Percentiles rank a stretch among this genome's conserved stretches.
phyloP scores from a whole-genome alignment of 2,329 filamentous ascomycete genomes.

The Rachicladosporium sp. region DNA sequence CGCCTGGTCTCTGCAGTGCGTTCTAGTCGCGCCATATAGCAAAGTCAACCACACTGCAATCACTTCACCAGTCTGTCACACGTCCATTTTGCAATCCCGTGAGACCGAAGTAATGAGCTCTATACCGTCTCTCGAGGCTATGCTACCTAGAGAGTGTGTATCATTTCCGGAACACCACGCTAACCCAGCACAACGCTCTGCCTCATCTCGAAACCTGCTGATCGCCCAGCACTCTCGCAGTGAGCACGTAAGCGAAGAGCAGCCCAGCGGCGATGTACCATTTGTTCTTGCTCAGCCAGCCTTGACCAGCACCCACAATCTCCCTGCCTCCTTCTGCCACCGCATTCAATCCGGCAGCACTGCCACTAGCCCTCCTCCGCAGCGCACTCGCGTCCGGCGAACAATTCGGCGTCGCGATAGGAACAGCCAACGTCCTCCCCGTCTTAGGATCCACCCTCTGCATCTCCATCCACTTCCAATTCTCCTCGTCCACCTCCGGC shows the following conservation, averaged over 20 bases:
- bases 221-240: constrained; percentile 60
- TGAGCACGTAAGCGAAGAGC: constrained; percentile 71
- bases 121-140: no score
- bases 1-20: constrained; percentile 25
- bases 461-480: constrained; percentile 83
- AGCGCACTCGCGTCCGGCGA: constrained; percentile 51
- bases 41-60: constrained; percentile 1
- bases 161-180: no score
- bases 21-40: constrained; percentile 7
- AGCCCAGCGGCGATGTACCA: constrained; percentile 56
- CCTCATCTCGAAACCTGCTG: constrained; percentile 3
- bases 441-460: constrained; percentile 67
- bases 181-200: no score
- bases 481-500: constrained; percentile 79
- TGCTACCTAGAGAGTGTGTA: no score
- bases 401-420: constrained; percentile 41
- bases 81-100: no score
- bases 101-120: no score
- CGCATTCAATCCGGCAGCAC: constrained; percentile 35
- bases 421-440: constrained; percentile 35
- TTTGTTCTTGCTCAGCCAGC: constrained; percentile 74
- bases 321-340: constrained; percentile 71
- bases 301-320: constrained; percentile 62
- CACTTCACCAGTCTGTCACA: no score
- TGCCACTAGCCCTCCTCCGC: constrained; percentile 50